Conservation (phyloP, 179 eudicot species). For the Spinacia oleracea region DNA sequence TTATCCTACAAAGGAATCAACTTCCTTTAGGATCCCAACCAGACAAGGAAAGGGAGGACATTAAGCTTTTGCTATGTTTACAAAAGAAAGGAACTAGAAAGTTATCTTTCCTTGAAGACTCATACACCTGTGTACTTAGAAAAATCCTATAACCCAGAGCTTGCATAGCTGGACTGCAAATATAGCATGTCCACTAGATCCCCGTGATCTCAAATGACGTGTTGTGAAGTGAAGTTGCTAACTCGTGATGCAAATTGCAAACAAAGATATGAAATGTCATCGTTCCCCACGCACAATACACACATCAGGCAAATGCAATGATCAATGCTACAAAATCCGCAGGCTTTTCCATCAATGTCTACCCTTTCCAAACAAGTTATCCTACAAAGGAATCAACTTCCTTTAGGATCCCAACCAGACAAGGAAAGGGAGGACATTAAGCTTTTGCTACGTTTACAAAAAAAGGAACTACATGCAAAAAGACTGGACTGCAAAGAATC, state of each 20-base stretch:
- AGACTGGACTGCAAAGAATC: no score
- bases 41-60: no score
- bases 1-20: background rate
- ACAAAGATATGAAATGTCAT: background rate
- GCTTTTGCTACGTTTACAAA: background rate
- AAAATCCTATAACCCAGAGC: background rate
- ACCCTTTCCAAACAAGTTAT: no score
- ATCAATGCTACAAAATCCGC: background rate
- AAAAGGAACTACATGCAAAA: background rate
- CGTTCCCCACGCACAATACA: background rate
- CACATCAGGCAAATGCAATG: background rate
- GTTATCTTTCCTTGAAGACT: background rate
- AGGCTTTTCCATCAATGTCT: background rate
- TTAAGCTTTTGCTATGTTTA: background rate
- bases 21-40: background rate
- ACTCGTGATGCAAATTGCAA: background rate
- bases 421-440: no score
- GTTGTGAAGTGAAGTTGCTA: background rate
- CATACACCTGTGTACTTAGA: background rate
- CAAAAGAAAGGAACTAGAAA: background rate
- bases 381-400: background rate
- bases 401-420: no score
- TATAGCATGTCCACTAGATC: background rate
- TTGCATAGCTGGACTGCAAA: background rate
- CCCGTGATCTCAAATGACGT: background rate